Conservation (phyloP, 257 asterid species). For the Leptodermis oblonga region DNA sequence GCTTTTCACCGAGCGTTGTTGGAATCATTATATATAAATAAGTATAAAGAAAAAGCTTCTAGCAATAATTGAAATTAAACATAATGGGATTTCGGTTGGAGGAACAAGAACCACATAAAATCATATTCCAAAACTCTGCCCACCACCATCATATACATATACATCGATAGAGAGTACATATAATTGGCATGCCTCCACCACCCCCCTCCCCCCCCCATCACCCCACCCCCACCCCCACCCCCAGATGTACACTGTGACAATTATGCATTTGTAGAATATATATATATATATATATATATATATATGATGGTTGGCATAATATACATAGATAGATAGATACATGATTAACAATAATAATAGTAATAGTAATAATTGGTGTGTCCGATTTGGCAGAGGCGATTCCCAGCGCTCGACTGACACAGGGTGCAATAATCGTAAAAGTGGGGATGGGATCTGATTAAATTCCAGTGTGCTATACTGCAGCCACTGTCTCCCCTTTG, state of each 20-base stretch:
- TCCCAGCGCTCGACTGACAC: no score
- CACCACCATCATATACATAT: no score
- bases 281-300: neutral
- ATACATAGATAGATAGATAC: neutral
- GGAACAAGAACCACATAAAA: constrained; percentile 22
- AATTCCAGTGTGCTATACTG: constrained; percentile 33
- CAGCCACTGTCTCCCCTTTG: constrained; percentile 41
- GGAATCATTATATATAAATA: no score
- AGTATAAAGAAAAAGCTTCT: no score
- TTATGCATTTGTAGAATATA: neutral
- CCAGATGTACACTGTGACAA: neutral
- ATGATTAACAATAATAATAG: neutral
- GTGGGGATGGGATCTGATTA: neutral
- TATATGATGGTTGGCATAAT: constrained; percentile 9
- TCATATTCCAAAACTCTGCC: constrained; percentile 16
- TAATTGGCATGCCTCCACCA: constrained; percentile 6
- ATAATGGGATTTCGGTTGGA: neutral
- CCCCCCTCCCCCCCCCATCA: no score
- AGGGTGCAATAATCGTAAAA: no score
- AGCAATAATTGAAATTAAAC: no score
- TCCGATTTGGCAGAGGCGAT: no score
- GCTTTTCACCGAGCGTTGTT: no score
- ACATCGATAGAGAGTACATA: neutral
- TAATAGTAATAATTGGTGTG: no score
- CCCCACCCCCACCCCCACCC: no score